Evolutionary conservation across 768 basidiomycete genomes (phyloP), one percentile per base, ranked within the genome.

Genomic region (Mycena pura): DNA sequence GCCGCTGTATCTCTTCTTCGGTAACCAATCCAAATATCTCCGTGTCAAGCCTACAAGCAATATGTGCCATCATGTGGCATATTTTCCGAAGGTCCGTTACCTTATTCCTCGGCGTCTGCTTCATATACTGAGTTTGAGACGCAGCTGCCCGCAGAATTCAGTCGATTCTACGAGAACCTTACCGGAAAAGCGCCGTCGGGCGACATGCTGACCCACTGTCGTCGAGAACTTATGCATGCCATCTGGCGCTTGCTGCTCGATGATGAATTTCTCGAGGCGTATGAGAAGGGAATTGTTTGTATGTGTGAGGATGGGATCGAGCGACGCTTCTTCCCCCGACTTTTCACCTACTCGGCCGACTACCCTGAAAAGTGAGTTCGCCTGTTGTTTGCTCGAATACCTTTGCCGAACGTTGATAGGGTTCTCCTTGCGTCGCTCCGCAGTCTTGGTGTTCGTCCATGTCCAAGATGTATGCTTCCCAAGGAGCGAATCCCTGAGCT

Each of bases 1-100:
- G 82, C 81, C 80, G 2, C 28, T 79, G 0, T 84, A 83, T 48
- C 29, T 78, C 4, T 75, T 65, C 31, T 75, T 82, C 47, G 77
- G 77, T 1, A 76, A 76, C 56, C 68, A 72, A 8, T 81, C 81
- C 0, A 83, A 84, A 57, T 83, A 78, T 47, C 43, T 68, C 1
- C 68, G 75, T 0, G 62, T 62, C 0, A 69, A 70, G 9, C 79
- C 77, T 0, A 56, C 36, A 8, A 39, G 66, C 29, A 31, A 67
- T 45, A 32, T 70, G 56, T 50, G 70, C 43, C 63, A 77, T 34
- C 78, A 79, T 52, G 11, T 80, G 6, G 77, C 75, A 1, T 80
- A 80, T 64, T 71, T 83, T 52, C 76, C 78, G 0, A 71, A 69
- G 27, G 76, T 79, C 62, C 54, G 69, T 58, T 22, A n/a, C n/a